Conservation (phyloP, 208 protist species). For the Leishmania turanica region DNA sequence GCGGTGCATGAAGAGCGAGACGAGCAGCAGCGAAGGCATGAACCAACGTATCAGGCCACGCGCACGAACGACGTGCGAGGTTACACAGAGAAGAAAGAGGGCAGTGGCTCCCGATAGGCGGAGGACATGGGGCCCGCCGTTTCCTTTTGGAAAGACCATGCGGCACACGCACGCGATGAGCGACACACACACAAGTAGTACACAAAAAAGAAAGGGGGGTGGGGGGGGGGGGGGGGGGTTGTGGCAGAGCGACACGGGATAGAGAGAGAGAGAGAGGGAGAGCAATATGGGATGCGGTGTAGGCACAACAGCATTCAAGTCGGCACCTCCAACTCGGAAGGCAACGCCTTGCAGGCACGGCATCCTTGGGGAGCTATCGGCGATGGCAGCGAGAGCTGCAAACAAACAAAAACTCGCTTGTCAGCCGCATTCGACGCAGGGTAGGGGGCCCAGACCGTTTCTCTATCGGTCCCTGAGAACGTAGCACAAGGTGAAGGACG, state of each 20-base stretch:
- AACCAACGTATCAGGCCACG: neutral
- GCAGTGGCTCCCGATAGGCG: neutral
- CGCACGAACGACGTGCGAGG: neutral
- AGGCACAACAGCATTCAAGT: neutral
- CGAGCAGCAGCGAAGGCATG: neutral
- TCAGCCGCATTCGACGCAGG: neutral
- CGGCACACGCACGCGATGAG: neutral
- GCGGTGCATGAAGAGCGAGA: conserved; percentile 6
- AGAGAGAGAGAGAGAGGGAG: neutral
- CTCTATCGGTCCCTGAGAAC: neutral
- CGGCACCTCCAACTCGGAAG: neutral
- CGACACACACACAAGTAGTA: neutral
- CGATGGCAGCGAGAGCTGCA: neutral
- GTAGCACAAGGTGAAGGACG: neutral
- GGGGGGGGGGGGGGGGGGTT: too few species aligned
- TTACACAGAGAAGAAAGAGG: neutral
- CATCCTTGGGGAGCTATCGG: neutral
- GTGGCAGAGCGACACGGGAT: neutral
- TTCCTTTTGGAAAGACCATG: neutral
- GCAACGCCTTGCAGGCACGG: neutral
- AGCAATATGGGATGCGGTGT: neutral
- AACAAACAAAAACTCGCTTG: too few species aligned
- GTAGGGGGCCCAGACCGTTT: neutral
- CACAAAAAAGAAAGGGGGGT: too few species aligned
- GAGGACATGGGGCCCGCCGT: neutral